Evolutionary conservation across 1,284 basidiomycete species (phyloP).

Genomic region (Sphagnurus paluster): DNA sequence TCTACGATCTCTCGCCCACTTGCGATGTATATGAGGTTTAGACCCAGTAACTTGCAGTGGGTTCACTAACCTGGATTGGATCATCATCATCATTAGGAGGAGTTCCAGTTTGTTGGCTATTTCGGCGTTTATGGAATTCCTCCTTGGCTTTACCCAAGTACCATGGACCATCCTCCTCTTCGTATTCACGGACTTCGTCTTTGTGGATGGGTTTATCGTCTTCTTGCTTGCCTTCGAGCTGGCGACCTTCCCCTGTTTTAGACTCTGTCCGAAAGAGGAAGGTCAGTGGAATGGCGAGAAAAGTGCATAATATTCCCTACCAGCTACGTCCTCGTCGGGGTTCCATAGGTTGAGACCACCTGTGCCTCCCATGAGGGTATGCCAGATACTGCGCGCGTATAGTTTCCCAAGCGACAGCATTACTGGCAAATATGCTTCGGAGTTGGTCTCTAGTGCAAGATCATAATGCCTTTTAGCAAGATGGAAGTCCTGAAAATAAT

Average conservation of each 20-base stretch:
- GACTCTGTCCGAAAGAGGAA: slow-evolving; percentile 3
- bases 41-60: slow-evolving; percentile 1
- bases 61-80: slow-evolving; percentile 61
- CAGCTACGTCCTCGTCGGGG: slow-evolving; percentile 48
- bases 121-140: slow-evolving; percentile 60
- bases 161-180: slow-evolving; percentile 67
- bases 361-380: slow-evolving; percentile 69
- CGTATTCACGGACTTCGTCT: slow-evolving; percentile 30
- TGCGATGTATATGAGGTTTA: slow-evolving; percentile 12
- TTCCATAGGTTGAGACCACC: slow-evolving; percentile 69
- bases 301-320: slow-evolving; percentile 27
- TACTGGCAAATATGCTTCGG: slow-evolving; percentile 89
- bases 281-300: background rate
- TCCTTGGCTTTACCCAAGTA: slow-evolving; percentile 79
- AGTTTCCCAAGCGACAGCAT: slow-evolving; percentile 81
- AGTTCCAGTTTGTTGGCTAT: slow-evolving; percentile 35
- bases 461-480: slow-evolving; percentile 98
- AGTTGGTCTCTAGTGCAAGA: slow-evolving; percentile 81
- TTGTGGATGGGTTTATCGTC: slow-evolving; percentile 24
- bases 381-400: slow-evolving; percentile 84
- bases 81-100: slow-evolving; percentile 59
- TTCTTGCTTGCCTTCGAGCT: slow-evolving; percentile 34
- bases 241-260: slow-evolving; percentile 25
- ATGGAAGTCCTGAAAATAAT: slow-evolving; percentile 77
- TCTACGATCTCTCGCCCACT: slow-evolving; percentile 78